Evolutionary conservation across 2,329 filamentous ascomycete species (phyloP), one percentile per base, ranked within the genome.

Genomic region (Drechslerella coelobrocha): DNA sequence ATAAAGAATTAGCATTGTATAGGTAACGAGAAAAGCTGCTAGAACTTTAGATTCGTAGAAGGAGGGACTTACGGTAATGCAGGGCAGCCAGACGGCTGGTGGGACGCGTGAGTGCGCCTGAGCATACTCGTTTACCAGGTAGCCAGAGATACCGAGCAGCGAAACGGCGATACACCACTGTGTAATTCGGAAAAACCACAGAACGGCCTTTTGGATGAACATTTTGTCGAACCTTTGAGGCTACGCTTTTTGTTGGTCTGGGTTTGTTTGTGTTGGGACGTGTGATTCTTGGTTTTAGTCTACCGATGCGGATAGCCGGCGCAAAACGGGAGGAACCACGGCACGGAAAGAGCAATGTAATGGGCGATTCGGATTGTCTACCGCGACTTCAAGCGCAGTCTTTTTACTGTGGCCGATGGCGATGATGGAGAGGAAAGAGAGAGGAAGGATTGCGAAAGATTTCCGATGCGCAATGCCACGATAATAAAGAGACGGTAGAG

Each of bases 111-210:
- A 66, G 19, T 59, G 24, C 14, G 61, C 68, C 21, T 66, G 55
- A 17, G 61, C 60, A 41, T 65, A 72, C 47, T 72, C 54, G 19
- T 65, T 72, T 48, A 72, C 68, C 24, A 72, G 55, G 45, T 72
- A 57, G 2, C 68, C 68, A 0, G 68, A 65, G 12, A 72, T 43
- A 34, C 68, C 68, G 37, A 72, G 61, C 19, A 72, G 55, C 0
- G 61, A 23, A 34, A 72, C 68, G 24, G 39, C 45, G 41, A 72
- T 24, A 41, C 59, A 63, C 66, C 66, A 71, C 60, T 71, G 66
- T 26, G 41, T 53, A 48, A 63, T 27, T 31, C 66, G 23, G 4
- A 71, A 29, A 54, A 65, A 72, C 68, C 68, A 72, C 4, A 66
- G 68, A n/a, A 34, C 29, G 12, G 61, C 55, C 55, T 72, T 71